Conservation (phyloP, 371 early-diverging fungal species). For the Chytridiales sp. region DNA sequence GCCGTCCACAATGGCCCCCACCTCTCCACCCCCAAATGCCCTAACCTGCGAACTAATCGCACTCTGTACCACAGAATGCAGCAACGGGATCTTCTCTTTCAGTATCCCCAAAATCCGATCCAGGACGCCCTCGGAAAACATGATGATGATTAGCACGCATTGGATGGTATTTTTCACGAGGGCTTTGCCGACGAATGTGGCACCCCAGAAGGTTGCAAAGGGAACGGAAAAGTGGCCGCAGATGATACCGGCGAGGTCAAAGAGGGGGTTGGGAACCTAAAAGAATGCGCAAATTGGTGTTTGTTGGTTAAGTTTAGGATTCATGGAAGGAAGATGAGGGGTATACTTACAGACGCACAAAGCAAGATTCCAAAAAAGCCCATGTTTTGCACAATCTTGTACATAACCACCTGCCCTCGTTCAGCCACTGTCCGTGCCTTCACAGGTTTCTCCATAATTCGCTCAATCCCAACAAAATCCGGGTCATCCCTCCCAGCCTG, state of each 20-base stretch:
- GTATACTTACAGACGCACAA: conserved; percentile 71
- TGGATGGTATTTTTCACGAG: conserved; percentile 82
- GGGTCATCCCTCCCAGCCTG: conserved; percentile 64
- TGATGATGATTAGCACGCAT: conserved; percentile 42
- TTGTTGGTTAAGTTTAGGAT: background rate
- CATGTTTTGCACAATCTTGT: conserved; percentile 63
- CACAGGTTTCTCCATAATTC: conserved; percentile 46
- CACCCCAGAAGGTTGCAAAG: conserved; percentile 89
- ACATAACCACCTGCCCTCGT: conserved; percentile 58
- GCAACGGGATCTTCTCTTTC: conserved; percentile 44
- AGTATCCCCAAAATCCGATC: conserved; percentile 53
- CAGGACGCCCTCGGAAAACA: conserved; percentile 70
- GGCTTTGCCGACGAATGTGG: conserved; percentile 90
- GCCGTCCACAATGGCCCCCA: background rate
- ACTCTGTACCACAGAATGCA: conserved; percentile 36
- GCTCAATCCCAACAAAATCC: conserved; percentile 62
- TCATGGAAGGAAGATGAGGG: background rate
- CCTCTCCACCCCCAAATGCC: conserved; percentile 12
- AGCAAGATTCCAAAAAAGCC: conserved; percentile 88
- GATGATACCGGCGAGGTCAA: conserved; percentile 91
- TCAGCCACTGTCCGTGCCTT: conserved; percentile 54
- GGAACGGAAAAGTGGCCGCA: conserved; percentile 88
- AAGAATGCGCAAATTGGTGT: background rate
- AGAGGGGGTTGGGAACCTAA: conserved; percentile 90
- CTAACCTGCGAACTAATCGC: conserved; percentile 43